Percentiles rank a stretch among this genome's conserved stretches.
phyloP scores from a whole-genome alignment of 2,329 filamentous ascomycete genomes.

The Pseudogymnoascus sp. region DNA sequence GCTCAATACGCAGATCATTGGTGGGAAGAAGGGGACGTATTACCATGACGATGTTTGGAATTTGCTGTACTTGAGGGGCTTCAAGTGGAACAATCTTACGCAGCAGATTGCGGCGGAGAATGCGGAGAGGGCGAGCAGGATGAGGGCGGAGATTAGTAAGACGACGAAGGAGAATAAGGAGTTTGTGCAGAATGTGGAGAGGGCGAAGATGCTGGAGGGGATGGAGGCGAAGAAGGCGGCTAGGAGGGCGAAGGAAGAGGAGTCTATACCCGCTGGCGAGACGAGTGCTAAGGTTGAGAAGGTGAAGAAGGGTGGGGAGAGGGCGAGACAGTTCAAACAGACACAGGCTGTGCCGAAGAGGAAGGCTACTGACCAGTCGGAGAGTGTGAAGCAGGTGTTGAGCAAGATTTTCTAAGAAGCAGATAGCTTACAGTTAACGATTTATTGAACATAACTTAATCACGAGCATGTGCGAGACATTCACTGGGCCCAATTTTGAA shows the following conservation, averaged over 20 bases:
- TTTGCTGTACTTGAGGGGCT: conserved; percentile 70
- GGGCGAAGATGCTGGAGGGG: conserved; percentile 69
- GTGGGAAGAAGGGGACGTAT: conserved; percentile 75
- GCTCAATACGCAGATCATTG: conserved; percentile 70
- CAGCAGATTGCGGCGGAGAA: conserved; percentile 78
- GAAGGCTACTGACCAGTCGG: conserved; percentile 41
- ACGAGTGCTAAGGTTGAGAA: conserved; percentile 21
- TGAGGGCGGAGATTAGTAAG: conserved; percentile 71
- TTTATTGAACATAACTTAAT: conserved; percentile 1
- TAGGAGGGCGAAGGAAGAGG: conserved; percentile 35
- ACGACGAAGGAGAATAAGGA: conserved; percentile 73
- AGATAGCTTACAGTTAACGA: conserved; percentile 5
- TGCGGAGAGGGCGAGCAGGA: conserved; percentile 66
- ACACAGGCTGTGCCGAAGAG: conserved; percentile 49
- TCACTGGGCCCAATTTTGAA: background rate
- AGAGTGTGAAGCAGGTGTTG: conserved; percentile 51
- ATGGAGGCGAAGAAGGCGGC: conserved; percentile 57
- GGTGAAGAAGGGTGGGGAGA: conserved; percentile 28
- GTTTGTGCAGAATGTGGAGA: conserved; percentile 73
- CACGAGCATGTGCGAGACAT: background rate
- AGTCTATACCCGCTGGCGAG: conserved; percentile 16
- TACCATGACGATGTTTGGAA: conserved; percentile 88
- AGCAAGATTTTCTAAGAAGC: conserved; percentile 54
- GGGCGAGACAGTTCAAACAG: conserved; percentile 58
- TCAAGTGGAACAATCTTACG: conserved; percentile 71